Evolutionary conservation across 2,329 filamentous ascomycete genomes (phyloP), one percentile per base, ranked within the genome.

Genomic region (Ophiosphaerella korrae): DNA sequence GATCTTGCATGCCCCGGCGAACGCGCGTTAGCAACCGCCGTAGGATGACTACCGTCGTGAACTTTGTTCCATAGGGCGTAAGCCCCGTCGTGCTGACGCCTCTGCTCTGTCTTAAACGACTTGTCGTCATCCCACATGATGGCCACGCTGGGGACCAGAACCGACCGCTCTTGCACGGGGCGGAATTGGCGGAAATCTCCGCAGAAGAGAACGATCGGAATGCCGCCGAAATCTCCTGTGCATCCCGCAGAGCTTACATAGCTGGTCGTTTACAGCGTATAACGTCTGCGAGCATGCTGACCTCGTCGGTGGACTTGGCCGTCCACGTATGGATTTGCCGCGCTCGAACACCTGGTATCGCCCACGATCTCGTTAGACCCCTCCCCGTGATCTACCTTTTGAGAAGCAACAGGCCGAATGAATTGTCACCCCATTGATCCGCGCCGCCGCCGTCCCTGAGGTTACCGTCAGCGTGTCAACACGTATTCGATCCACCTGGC

Each of bases 31-130:
- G n/a, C n/a, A n/a, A n/a, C n/a, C n/a, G n/a, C n/a, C n/a, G n/a
- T n/a, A 26, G 38, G n/a, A 48, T 48, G 2, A 48, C 33, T 5
- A 48, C 45, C 23, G 35, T 32, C n/a, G 40, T 45, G 24, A 50
- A 45, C 32, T n/a, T 16, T 45, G 5, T 45, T 45, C 48, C 35
- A 50, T 9, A 50, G 41, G 9, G 34, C 24, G 26, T 50, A 24
- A 13, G 48, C 48, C 32, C 45, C 45, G 23, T 45, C 35, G 31
- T 50, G 35, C 23, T 50, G 35, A 33, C 32, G 21, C 42, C 41
- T 50, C 24, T 48, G 33, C 23, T 48, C 38, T 8, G 35, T n/a
- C 23, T 5, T 48, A 21, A 48, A 48, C 7, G 38, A 32, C 23
- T 14, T 48, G 14, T 32, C 45, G 35, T 48, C 6, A n/a, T 48